Percentiles rank a stretch among this genome's conserved stretches.
Evolutionary conservation across 257 asterid genomes (phyloP).

Genomic region (Salvia splendens): DNA sequence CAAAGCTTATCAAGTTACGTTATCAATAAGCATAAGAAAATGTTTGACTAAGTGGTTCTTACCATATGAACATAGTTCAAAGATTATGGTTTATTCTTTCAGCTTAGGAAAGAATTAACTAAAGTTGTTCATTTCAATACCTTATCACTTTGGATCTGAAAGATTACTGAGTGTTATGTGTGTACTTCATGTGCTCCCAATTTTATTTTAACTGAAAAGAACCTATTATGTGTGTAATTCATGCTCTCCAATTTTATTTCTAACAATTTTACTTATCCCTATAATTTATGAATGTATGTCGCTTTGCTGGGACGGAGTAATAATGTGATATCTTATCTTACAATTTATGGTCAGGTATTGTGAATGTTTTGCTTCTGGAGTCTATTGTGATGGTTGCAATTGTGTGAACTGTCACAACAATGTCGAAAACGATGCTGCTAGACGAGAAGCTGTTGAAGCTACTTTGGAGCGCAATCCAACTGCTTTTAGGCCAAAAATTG

Average conservation of each 20-base stretch:
- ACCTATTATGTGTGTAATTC: background rate
- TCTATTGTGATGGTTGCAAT: slow-evolving; percentile 92
- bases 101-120: background rate
- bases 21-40: background rate
- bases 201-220: background rate
- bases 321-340: slow-evolving; percentile 22
- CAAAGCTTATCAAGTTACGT: background rate
- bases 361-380: slow-evolving; percentile 96
- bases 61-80: background rate
- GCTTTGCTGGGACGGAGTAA: background rate
- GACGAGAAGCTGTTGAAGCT: slow-evolving; percentile 90
- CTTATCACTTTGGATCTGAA: background rate
- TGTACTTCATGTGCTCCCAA: background rate
- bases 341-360: slow-evolving; percentile 71
- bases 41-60: background rate
- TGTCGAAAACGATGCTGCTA: slow-evolving; percentile 76
- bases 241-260: background rate
- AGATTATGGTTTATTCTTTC: background rate
- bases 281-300: slow-evolving; percentile 3
- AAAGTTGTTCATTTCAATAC: background rate
- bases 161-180: background rate
- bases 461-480: slow-evolving; percentile 92
- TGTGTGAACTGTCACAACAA: slow-evolving; percentile 88
- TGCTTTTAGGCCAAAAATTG: slow-evolving; percentile 96
- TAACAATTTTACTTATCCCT: slow-evolving; percentile 2